Conservation (phyloP, 2,329 filamentous ascomycete species). For the Diplocarpon rosae region DNA sequence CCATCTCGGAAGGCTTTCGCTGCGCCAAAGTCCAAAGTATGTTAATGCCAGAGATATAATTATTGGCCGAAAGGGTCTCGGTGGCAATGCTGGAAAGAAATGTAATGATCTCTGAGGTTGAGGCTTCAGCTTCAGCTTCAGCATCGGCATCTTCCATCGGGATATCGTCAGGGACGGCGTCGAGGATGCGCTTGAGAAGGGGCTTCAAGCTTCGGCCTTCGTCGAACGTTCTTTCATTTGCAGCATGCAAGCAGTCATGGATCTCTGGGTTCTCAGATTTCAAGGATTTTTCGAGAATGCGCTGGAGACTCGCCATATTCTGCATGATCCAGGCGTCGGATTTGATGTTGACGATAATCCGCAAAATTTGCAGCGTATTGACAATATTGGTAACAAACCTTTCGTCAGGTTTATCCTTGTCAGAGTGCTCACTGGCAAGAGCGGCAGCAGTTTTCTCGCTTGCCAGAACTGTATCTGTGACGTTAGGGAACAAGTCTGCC, state of each 20-base stretch:
- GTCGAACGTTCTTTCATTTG: constrained; percentile 53
- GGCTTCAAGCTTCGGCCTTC: constrained; percentile 62
- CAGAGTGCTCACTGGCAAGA: constrained; percentile 45
- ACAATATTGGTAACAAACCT: constrained; percentile 81
- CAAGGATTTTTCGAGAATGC: constrained; percentile 78
- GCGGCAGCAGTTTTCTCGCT: constrained; percentile 62
- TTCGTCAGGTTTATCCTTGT: constrained; percentile 66
- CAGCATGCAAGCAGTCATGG: constrained; percentile 78
- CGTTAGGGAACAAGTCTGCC: constrained; percentile 80
- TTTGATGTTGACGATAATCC: constrained; percentile 80
- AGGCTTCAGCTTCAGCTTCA: constrained; percentile 70
- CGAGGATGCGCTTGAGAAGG: constrained; percentile 70
- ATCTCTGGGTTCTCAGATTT: constrained; percentile 84
- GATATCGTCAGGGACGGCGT: constrained; percentile 73
- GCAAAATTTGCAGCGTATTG: constrained; percentile 86
- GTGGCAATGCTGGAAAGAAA: constrained; percentile 79
- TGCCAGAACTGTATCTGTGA: constrained; percentile 74
- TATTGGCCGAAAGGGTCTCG: constrained; percentile 70
- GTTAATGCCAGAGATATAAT: constrained; percentile 83
- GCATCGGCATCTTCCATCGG: constrained; percentile 68
- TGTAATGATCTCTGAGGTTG: constrained; percentile 76
- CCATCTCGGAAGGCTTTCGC: constrained; percentile 75
- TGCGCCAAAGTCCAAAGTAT: constrained; percentile 85
- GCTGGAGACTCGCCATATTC: constrained; percentile 69
- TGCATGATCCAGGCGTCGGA: constrained; percentile 81